Evolutionary conservation across 306 rosid species (phyloP), one percentile per base, ranked within the genome.

Genomic region (Trifolium repens): DNA sequence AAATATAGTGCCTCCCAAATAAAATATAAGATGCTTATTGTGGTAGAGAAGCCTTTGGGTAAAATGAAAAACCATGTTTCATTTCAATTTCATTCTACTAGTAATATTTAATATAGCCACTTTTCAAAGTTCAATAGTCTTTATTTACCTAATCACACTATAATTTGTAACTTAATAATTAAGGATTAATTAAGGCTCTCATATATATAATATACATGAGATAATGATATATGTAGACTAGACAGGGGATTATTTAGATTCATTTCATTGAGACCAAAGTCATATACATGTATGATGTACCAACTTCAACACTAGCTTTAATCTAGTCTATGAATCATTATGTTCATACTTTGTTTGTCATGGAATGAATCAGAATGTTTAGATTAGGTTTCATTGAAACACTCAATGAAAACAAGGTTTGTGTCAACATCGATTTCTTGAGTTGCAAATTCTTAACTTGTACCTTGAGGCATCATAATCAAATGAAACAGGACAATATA

Each of bases 391-490:
- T 70, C 91, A 84, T 79, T 81, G 89, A 85, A 89, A 76, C 79
- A 85, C 70, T 22, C 80, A 30, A 88, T 80, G 85, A 85, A 89
- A 84, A 82, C 91, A 91, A 80, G 72, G 54, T 64, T 60, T 46
- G 69, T 64, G 93, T 89, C 96, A 82, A 79, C 93, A 83, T 89
- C 97, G 24, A 22, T 84, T 82, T 80, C 69, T 78, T 55, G 69
- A 63, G 60, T 44, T 79, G 53, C 70, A 71, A 77, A 80, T 78
- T 79, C 80, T 75, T 32, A 65, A 17, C 67, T 10, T 69, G 78
- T 67, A 73, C 71, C 53, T 65, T 22, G 71, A 40, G 62, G 27
- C 53, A 77, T 73, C 85, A 76, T 76, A 71, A 86, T 91, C 87
- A 84, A 79, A 86, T 82, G 75, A 69, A 57, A 79, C 79, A 68